Evolutionary conservation across 768 basidiomycete species (phyloP).

Genomic region (Hysterangium stoloniferum): DNA sequence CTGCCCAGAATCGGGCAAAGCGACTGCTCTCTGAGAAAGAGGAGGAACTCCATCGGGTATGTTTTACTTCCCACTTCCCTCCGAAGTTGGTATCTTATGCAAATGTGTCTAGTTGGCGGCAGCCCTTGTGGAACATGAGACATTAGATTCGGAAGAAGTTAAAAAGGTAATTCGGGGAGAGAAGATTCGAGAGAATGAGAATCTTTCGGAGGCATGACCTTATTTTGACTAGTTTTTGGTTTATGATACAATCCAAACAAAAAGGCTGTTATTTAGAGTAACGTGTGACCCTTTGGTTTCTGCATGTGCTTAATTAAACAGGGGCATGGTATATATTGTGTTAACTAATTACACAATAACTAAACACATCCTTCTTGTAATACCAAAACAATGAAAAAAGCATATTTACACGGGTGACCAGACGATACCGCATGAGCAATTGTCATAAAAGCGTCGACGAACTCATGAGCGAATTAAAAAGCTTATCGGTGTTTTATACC

Average conservation of each 20-base stretch:
- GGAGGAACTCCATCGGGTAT: conserved; percentile 69
- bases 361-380: too few relatives aligned
- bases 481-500: neutral
- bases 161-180: conserved; percentile 79
- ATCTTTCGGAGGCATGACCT: conserved; percentile 53
- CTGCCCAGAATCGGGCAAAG: conserved; percentile 59
- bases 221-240: too few relatives aligned
- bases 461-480: neutral
- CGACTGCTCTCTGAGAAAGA: conserved; percentile 56
- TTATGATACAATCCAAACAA: too few relatives aligned
- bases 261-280: too few relatives aligned
- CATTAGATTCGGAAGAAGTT: conserved; percentile 81
- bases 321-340: too few relatives aligned
- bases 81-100: conserved; percentile 14
- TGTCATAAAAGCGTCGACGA: too few relatives aligned
- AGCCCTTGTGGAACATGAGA: conserved; percentile 93
- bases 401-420: too few relatives aligned
- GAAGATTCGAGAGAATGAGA: conserved; percentile 60
- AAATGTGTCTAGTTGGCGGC: conserved; percentile 63
- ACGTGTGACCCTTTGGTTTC: too few relatives aligned
- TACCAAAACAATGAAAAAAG: too few relatives aligned
- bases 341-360: too few relatives aligned
- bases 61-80: conserved; percentile 16
- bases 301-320: too few relatives aligned
- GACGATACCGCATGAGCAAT: too few relatives aligned